Evolutionary conservation across 768 basidiomycete genomes (phyloP).

Genomic region (Leucosporidium scottii): DNA sequence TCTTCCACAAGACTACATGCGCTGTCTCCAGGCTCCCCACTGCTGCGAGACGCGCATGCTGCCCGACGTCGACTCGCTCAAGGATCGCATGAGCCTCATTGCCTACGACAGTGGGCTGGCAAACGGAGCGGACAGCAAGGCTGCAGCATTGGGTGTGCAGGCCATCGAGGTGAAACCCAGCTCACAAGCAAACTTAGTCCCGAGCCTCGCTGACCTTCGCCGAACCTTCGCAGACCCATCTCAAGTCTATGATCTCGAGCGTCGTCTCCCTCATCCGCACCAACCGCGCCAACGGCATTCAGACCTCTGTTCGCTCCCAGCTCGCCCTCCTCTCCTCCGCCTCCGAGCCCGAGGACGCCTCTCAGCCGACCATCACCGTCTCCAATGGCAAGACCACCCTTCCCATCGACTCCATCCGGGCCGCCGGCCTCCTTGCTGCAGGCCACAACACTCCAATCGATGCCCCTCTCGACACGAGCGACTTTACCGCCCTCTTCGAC

Average conservation of each 20-base stretch:
- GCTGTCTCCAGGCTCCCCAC: constrained; percentile 17
- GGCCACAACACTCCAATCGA: not conserved
- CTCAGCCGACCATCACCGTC: not conserved
- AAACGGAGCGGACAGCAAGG: constrained; percentile 17
- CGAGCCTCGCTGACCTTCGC: not conserved
- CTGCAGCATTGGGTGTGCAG: constrained; percentile 3
- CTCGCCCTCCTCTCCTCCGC: constrained; percentile 3
- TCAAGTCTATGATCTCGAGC: constrained; percentile 21
- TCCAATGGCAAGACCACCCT: too few species aligned
- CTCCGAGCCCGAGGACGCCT: not conserved
- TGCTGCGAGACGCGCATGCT: constrained; percentile 26
- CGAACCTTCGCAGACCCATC: constrained; percentile 14
- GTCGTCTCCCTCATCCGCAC: constrained; percentile 27
- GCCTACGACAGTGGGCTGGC: constrained; percentile 25
- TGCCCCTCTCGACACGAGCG: constrained; percentile 16
- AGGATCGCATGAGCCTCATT: constrained; percentile 21
- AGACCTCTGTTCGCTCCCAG: not conserved
- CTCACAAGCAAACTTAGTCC: not conserved
- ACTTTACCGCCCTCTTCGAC: constrained; percentile 31
- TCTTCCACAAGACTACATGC: constrained; percentile 25
- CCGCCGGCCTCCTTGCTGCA: not conserved
- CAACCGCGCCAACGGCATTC: constrained; percentile 10
- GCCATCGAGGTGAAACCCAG: constrained; percentile 26
- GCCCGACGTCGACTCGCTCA: constrained; percentile 28
- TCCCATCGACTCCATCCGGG: not conserved